Percentiles rank a stretch among this genome's conserved stretches.
Evolutionary conservation across 768 basidiomycete species (phyloP).

Genomic region (Lyophyllum atratum): DNA sequence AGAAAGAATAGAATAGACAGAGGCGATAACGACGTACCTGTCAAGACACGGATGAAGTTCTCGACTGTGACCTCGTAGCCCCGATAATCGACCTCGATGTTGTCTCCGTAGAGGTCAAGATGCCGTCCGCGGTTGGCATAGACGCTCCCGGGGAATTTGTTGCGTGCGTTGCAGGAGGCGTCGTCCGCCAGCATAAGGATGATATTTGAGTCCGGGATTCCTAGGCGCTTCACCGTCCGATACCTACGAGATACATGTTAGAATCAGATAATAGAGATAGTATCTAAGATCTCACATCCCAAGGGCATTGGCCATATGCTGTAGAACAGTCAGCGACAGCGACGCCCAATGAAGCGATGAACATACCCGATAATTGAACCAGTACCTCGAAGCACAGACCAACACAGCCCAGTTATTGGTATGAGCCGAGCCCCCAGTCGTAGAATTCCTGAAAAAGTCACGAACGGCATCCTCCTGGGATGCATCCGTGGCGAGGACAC

Average conservation of each 20-base stretch:
- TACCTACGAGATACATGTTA: conserved; percentile 60
- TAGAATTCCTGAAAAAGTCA: conserved; percentile 49
- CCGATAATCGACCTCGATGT: conserved; percentile 97
- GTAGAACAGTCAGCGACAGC: background rate
- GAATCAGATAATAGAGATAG: background rate
- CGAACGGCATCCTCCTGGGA: conserved; percentile 39
- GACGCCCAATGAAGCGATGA: background rate
- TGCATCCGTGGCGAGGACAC: conserved; percentile 22
- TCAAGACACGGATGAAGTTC: conserved; percentile 89
- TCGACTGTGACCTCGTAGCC: conserved; percentile 98
- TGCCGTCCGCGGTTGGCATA: conserved; percentile 84
- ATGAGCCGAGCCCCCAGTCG: conserved; percentile 46
- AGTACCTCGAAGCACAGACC: conserved; percentile 91
- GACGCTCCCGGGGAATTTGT: conserved; percentile 89
- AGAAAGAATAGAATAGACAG: background rate
- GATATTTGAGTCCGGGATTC: conserved; percentile 98
- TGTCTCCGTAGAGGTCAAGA: conserved; percentile 92
- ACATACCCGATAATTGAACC: conserved; percentile 97
- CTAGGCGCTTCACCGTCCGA: conserved; percentile 95
- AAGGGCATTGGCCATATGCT: conserved; percentile 99
- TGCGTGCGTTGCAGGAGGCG: conserved; percentile 89
- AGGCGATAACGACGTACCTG: conserved; percentile 68
- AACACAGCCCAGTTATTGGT: conserved; percentile 99
- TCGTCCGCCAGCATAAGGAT: conserved; percentile 99
- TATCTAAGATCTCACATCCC: conserved; percentile 67